phyloP scores from a whole-genome alignment of 192 early-diverging fungal species.

The Dissophora globulifera region DNA sequence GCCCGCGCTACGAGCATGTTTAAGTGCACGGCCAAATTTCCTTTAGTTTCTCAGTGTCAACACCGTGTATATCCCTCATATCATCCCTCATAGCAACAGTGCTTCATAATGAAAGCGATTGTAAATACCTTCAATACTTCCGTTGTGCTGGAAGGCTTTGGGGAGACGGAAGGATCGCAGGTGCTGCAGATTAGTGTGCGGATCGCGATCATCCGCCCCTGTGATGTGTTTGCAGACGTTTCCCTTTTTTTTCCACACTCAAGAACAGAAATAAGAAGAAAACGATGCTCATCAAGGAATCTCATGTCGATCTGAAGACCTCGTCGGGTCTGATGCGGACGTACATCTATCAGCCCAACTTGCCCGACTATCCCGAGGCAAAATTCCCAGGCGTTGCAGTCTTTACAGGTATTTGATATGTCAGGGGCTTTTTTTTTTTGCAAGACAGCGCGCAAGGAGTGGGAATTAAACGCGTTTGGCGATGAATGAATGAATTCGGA shows the following conservation, averaged over 20 bases:
- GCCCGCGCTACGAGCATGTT: constrained; percentile 37
- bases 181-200: constrained; percentile 4
- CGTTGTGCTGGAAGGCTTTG: not conserved
- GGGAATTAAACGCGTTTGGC: constrained; percentile 37
- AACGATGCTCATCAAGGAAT: constrained; percentile 65
- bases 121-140: not conserved
- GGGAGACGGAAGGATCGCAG: not conserved
- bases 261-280: too few species aligned
- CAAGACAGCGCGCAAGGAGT: not conserved
- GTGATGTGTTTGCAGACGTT: too few species aligned
- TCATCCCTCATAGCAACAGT: not conserved
- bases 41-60: too few species aligned
- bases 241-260: too few species aligned
- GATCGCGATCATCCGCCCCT: too few species aligned
- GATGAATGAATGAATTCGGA: too few species aligned
- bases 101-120: not conserved
- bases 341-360: constrained; percentile 64
- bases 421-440: not conserved
- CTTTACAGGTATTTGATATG: constrained; percentile 33
- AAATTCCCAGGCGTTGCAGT: constrained; percentile 62
- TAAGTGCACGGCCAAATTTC: too few species aligned
- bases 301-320: constrained; percentile 55
- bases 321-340: constrained; percentile 62
- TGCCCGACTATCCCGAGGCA: constrained; percentile 62
- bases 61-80: not conserved